Evolutionary conservation across 495 filamentous ascomycete genomes (phyloP), one percentile per base, ranked within the genome.

Genomic region (Copromyces sp.): DNA sequence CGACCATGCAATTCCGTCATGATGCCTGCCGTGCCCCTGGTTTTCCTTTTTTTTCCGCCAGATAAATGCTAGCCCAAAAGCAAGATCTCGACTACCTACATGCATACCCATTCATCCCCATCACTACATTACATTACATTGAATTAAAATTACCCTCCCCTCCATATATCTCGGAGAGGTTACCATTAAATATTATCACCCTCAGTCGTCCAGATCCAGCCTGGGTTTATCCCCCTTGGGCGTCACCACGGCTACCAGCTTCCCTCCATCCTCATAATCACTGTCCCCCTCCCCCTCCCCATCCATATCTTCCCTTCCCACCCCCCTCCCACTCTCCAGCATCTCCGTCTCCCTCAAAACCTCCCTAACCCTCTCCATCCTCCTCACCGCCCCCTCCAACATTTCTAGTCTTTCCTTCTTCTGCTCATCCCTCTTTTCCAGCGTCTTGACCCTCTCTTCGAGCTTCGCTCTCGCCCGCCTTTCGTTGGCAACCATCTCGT

Each of bases 401-500:
- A 86, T 79, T 74, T 94, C 94, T 47, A 97, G 77, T 70, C 91
- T 80, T 69, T 84, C 86, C 73, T 87, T 84, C 85, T 93, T 93
- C 77, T 94, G 92, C 35, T 80, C 82, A 75, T 94, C 93, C 45
- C 92, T 78, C 39, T 86, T 81, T 81, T 94, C 92, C 42, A 95
- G 80, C 75, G 91, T 85, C 38, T 81, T 86, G 0, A 95, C 88
- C 39, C 92, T 80, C 79, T 93, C 91, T 80, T 97, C 94, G 39
- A 98, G 84, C 80, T 87, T 88, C 8, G 91, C 92, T 47, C 93
- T 83, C 41, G 92, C 93, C 78, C 91, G 89, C 65, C 95, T 86
- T 85, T 98, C 95, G 76, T 89, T 83, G 17, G 95, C 93, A 35
- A 99, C 95, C 95, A 99, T 98, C 84, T 97, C 93, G 77, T 98